Evolutionary conservation across 495 filamentous ascomycete genomes (phyloP).

Genomic region (Aspergillus olivimuriae): DNA sequence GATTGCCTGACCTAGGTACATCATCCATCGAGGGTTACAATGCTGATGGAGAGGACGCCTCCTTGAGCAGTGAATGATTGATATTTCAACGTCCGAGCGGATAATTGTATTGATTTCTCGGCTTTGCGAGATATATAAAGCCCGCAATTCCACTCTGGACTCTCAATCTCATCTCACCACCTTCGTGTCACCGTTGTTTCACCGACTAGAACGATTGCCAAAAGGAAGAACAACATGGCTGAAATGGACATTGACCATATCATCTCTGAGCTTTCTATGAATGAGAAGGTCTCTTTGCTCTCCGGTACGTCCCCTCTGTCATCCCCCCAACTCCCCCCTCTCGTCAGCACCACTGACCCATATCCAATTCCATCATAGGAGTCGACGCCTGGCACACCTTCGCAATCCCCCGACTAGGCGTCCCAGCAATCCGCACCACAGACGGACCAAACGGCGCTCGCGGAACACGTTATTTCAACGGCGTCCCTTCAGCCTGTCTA

Average conservation of each 20-base stretch:
- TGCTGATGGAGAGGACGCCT: too few relatives aligned
- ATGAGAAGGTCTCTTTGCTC: neutral
- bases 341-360: neutral
- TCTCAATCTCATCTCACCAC: too few relatives aligned
- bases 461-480: slow-evolving; percentile 58
- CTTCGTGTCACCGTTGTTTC: too few relatives aligned
- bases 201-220: neutral
- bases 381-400: slow-evolving; percentile 68
- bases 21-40: too few relatives aligned
- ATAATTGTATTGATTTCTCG: too few relatives aligned
- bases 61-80: too few relatives aligned
- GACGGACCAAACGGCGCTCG: slow-evolving; percentile 66
- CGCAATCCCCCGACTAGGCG: slow-evolving; percentile 52
- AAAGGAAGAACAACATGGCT: neutral
- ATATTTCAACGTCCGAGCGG: too few relatives aligned
- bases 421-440: slow-evolving; percentile 58
- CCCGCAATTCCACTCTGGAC: too few relatives aligned
- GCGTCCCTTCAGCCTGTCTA: slow-evolving; percentile 54
- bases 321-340: neutral
- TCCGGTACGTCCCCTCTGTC: neutral
- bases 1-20: too few relatives aligned
- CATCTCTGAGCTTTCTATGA: neutral
- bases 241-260: neutral
- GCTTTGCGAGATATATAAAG: too few relatives aligned
- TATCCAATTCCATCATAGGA: slow-evolving; percentile 25